Base-by-base conservation (phyloP, 2,329 filamentous ascomycete species). In the Penicillium sclerotigenum region DNA sequence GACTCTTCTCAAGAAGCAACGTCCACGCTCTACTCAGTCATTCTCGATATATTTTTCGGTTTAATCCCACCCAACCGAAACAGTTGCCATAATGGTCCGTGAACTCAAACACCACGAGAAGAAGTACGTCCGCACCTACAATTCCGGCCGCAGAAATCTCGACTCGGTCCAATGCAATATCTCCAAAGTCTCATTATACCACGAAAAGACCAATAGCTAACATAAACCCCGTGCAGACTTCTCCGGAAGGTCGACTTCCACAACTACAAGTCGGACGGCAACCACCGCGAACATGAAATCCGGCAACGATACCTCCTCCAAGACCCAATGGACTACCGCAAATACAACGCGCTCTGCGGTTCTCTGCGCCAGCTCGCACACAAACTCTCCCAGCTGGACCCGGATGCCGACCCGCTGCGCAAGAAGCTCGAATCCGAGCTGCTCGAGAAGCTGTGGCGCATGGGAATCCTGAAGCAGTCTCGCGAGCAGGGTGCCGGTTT, bases 61-160 rank as follows among this genome's bases (percentile, higher is more conserved):
- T 28, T n/a, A 47, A 48, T 34, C 1, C 36, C 26, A 48, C 4
- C 29, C 20, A 29, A 33, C 40, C 26, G 40, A 56, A 28, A 54
- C 28, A 54, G n/a, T 40, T 37, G 49, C 49, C 66, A 78, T 65
- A 55, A 97, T 97, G 94, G 91, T 96, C 65, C 88, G 94, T 68
- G 91, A 96, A 80, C 86, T 99, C 72, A 97, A 97, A 79, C 85
- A 96, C 77, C 93, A 97, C 78, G 94, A 99, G 86, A 86, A 94
- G 73, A 95, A 94, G 83, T 79, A 62, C 49, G 68, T 67, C 46
- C 20, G 26, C 31, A 29, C n/a, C 36, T 8, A 18, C 10, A 38
- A 31, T 34, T 24, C 52, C 31, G 20, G 33, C 20, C 42, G 20
- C 45, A 48, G 33, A 54, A 54, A 48, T 48, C 38, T 46, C 40